Base-by-base conservation (phyloP, 305 asterid species). In the Nicotiana rustica region DNA sequence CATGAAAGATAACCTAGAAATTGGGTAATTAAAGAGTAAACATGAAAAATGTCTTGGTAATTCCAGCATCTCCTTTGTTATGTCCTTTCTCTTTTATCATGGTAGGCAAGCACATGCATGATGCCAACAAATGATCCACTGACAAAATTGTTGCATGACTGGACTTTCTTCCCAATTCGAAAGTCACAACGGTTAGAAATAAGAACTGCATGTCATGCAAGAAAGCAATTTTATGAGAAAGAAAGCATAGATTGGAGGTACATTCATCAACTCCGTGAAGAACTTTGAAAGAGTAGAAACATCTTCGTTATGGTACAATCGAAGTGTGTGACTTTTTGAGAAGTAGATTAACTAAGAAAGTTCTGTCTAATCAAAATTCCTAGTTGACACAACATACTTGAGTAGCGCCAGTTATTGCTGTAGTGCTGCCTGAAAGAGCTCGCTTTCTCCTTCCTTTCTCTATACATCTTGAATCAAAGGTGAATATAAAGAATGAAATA, bases 381-480 rank as follows among this genome's bases (percentile, higher is more conserved):
- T 67, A 41, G 47, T 7, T 6, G 47, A 12, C 21, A 15, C 29
- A 25, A 25, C 29, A 25, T 52, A 35, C 75, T 36, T 35, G 52
- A 67, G 75, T 66, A 66, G 71, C 47, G 33, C 49, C 21, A 15
- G 21, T 67, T 12, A 73, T 73, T 56, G 25, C 21, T 14, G 29
- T 73, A 47, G 57, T 56, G 80, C 77, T 35, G 25, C 14, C 19
- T 19, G 17, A 62, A 59, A 70, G 49, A 79, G 21, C 15, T n/a
- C 10, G 44, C 60, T 55, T 25, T 36, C 80, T 71, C 60, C 38
- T 36, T 9, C 17, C 35, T 81, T 56, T 69, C 71, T 69, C 71
- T 36, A 81, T 61, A 82, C 31, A 66, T 67, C 77, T 78, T 78
- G 35, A 38, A 61, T 38, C 75, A 10, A 15, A 10, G 38, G 12